These are phyloP conservation scores for Pyricularia pennisetigena DNA, from an alignment of 2,329 filamentous ascomycete genomes.

Conservation along the genomic window DNA sequence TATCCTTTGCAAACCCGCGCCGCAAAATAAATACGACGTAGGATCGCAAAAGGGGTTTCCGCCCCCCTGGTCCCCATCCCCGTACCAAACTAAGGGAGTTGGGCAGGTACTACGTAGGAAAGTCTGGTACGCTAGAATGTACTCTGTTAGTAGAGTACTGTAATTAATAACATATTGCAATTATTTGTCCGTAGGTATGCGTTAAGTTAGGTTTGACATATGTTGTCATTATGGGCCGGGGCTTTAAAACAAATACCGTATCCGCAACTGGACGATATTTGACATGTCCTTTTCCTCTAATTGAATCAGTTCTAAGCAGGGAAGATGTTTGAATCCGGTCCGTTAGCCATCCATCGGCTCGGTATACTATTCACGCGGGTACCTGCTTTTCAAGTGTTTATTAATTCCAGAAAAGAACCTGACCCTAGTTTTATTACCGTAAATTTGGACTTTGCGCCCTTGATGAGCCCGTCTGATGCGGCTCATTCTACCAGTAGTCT, in stretches of 20 bases:
- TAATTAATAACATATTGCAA: not conserved
- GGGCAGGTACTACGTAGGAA: not conserved
- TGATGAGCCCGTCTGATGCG: not conserved
- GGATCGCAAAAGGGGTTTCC: not conserved
- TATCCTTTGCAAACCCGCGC: not conserved
- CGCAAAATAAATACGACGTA: not conserved
- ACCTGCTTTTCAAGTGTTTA: not conserved
- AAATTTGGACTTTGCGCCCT: not conserved
- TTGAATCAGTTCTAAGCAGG: not conserved
- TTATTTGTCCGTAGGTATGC: not conserved
- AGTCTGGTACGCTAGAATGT: not conserved
- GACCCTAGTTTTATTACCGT: not conserved
- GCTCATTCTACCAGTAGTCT: no score
- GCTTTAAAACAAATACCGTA: not conserved
- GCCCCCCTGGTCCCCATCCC: not conserved
- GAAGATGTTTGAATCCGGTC: not conserved
- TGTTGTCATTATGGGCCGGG: not conserved
- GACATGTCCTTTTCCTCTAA: not conserved
- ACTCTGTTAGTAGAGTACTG: no score
- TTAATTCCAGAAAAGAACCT: not conserved
- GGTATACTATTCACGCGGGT: not conserved
- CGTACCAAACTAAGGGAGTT: not conserved
- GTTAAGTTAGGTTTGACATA: not conserved
- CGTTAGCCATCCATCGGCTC: not conserved
- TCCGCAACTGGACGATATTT: not conserved